A percentile compares a stretch with the other conserved stretches of the same genome.
phyloP scores from a whole-genome alignment of 371 early-diverging fungal genomes.

The Amoeboradix gromovi region DNA sequence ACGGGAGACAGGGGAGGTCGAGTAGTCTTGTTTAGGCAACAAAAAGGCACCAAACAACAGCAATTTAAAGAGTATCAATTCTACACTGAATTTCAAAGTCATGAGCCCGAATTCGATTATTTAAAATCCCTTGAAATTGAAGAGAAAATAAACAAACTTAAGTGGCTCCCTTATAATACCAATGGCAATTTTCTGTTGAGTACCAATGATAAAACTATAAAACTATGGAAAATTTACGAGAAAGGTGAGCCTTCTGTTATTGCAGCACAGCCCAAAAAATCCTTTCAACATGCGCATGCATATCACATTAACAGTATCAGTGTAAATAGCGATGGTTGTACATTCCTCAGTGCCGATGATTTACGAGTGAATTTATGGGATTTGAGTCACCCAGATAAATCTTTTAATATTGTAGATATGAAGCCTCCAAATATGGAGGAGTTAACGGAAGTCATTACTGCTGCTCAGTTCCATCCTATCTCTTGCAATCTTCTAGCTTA shows the following conservation, averaged over 20 bases:
- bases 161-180: slow-evolving; percentile 78
- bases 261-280: slow-evolving; percentile 68
- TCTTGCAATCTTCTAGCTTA: slow-evolving; percentile 92
- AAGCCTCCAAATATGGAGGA: slow-evolving; percentile 97
- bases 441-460: slow-evolving; percentile 92
- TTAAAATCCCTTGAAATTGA: slow-evolving; percentile 95
- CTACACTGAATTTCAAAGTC: slow-evolving; percentile 93
- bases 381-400: slow-evolving; percentile 71
- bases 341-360: slow-evolving; percentile 90
- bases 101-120: slow-evolving; percentile 97
- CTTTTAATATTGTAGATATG: slow-evolving; percentile 96
- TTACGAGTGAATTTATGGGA: slow-evolving; percentile 95
- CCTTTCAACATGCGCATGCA: slow-evolving; percentile 90
- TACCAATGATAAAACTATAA: slow-evolving; percentile 93
- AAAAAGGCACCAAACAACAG: slow-evolving; percentile 26
- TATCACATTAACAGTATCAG: slow-evolving; percentile 98
- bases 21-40: slow-evolving; percentile 85
- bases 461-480: slow-evolving; percentile 82
- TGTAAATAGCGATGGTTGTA: slow-evolving; percentile 83
- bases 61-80: slow-evolving; percentile 58
- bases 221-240: slow-evolving; percentile 94
- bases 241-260: slow-evolving; percentile 44
- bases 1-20: slow-evolving; percentile 92
- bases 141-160: slow-evolving; percentile 96
- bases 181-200: slow-evolving; percentile 80